These are phyloP conservation scores for Ajuga chamaepitys DNA, from an alignment of 257 asterid species.

Conservation along the genomic window DNA sequence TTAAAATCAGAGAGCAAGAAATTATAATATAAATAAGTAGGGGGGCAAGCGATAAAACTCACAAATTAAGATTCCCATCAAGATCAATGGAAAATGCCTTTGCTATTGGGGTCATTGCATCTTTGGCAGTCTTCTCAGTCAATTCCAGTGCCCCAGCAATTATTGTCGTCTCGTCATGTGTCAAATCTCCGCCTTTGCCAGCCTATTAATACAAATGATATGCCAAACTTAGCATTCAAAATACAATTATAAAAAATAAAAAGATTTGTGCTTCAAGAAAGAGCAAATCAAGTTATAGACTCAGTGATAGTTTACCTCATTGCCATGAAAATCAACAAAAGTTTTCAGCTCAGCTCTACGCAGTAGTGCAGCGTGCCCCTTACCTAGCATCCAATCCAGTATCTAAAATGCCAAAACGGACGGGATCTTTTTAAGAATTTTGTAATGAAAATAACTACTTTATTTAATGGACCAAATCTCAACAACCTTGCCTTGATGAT, in stretches of 20 bases:
- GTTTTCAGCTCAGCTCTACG: constrained; percentile 98
- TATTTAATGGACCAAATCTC: neutral
- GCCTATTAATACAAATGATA: constrained; percentile 43
- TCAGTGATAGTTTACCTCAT: constrained; percentile 53
- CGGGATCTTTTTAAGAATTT: neutral
- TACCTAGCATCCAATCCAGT: constrained; percentile 96
- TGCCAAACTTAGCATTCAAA: constrained; percentile 6
- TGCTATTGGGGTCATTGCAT: constrained; percentile 93
- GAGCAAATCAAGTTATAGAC: neutral
- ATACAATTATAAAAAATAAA: too few relatives aligned
- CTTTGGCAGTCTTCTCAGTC: constrained; percentile 91
- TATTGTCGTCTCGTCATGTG: constrained; percentile 96
- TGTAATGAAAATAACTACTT: neutral
- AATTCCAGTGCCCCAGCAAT: constrained; percentile 92
- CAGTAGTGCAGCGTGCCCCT: constrained; percentile 89
- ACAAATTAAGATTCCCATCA: constrained; percentile 84
- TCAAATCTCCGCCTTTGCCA: constrained; percentile 98
- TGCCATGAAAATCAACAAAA: constrained; percentile 96
- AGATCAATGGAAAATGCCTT: constrained; percentile 97
- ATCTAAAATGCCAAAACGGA: constrained; percentile 40
- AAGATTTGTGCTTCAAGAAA: too few relatives aligned
- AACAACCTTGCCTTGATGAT: neutral
- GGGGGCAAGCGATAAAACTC: constrained; percentile 34
- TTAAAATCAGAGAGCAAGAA: neutral
- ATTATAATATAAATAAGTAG: neutral